These are phyloP conservation scores for Vitellaria paradoxa DNA, from an alignment of 179 eudicot genomes.

Conservation along the genomic window DNA sequence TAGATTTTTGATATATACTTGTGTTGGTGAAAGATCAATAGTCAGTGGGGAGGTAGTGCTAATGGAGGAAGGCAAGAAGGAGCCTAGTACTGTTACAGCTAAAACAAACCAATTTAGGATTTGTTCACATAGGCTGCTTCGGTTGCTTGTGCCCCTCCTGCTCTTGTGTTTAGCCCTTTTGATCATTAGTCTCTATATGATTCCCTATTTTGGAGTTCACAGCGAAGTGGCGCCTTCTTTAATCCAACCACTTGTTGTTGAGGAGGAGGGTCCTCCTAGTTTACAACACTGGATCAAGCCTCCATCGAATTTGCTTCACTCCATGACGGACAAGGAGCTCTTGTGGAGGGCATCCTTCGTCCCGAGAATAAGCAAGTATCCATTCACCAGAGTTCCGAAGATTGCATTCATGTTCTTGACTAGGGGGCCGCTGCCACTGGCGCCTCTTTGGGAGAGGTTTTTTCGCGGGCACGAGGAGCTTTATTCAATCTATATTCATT, in stretches of 20 bases:
- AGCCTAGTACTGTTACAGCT: conserved; percentile 27
- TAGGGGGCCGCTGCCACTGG: conserved; percentile 53
- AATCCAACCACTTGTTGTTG: conserved; percentile 53
- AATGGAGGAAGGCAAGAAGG: conserved; percentile 75
- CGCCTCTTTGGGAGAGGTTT: conserved; percentile 61
- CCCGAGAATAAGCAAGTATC: conserved; percentile 62
- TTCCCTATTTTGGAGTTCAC: conserved; percentile 50
- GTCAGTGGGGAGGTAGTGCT: conserved; percentile 23
- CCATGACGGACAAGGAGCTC: conserved; percentile 76
- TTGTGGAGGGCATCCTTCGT: conserved; percentile 81
- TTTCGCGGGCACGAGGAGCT: conserved; percentile 42
- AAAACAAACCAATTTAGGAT: conserved; percentile 55
- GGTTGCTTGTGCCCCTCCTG: conserved; percentile 53
- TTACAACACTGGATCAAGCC: conserved; percentile 62
- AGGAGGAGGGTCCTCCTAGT: conserved; percentile 26
- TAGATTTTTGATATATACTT: not conserved
- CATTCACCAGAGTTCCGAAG: conserved; percentile 60
- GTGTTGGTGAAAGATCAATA: conserved; percentile 26
- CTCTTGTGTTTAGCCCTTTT: conserved; percentile 53
- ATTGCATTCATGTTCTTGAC: conserved; percentile 65
- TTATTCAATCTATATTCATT: conserved; percentile 49
- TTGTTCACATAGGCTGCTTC: conserved; percentile 53
- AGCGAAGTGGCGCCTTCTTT: conserved; percentile 23
- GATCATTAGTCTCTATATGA: conserved; percentile 50
- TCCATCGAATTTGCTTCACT: conserved; percentile 61